These are phyloP conservation scores for Ichthyophonus hoferi DNA, from an alignment of 208 protist species.

Conservation along the genomic window DNA sequence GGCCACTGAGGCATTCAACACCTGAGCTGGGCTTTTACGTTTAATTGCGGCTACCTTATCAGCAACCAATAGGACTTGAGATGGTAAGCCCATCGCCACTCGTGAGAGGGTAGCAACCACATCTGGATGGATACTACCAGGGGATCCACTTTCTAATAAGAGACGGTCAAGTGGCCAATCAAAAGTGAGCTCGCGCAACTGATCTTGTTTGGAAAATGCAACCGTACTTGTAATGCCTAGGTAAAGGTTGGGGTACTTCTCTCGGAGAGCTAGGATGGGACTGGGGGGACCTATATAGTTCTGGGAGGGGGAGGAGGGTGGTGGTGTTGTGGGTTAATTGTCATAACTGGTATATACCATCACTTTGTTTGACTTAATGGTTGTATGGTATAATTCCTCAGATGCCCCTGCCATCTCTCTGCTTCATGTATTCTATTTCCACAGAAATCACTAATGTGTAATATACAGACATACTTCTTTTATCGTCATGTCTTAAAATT, in stretches of 20 bases:
- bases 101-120: neutral
- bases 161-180: neutral
- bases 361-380: too few relatives aligned
- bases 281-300: neutral
- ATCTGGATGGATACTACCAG: neutral
- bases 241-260: neutral
- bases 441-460: too few relatives aligned
- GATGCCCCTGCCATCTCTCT: too few relatives aligned
- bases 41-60: neutral
- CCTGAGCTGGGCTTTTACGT: neutral
- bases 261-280: neutral
- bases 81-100: neutral
- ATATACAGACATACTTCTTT: too few relatives aligned
- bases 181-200: neutral
- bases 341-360: too few relatives aligned
- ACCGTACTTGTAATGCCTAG: neutral
- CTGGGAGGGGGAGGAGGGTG: neutral
- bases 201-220: neutral
- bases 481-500: too few relatives aligned
- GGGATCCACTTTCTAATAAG: neutral
- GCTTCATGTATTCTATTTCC: too few relatives aligned
- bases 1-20: neutral
- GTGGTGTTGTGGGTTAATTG: too few relatives aligned
- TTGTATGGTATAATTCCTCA: too few relatives aligned
- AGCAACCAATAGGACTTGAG: neutral